These are phyloP conservation scores for Golubevia sp. DNA, from an alignment of 1,284 basidiomycete genomes.

Conservation along the genomic window DNA sequence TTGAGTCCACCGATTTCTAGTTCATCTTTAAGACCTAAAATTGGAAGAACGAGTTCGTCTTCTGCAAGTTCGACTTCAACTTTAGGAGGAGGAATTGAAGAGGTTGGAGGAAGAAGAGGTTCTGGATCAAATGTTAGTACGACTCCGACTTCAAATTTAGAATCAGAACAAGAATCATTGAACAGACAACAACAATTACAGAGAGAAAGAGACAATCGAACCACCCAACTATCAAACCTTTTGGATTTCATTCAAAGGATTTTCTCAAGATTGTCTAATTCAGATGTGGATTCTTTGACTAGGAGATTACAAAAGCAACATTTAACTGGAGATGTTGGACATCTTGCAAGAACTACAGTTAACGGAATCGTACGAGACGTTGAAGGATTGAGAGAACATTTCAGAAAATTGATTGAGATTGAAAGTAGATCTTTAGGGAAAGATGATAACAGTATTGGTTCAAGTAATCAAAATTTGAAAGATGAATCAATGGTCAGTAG, in stretches of 20 bases:
- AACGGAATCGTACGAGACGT: slow-evolving; percentile 76
- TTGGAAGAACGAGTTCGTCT: background rate
- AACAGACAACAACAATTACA: background rate
- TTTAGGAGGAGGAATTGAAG: background rate
- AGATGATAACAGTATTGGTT: slow-evolving; percentile 46
- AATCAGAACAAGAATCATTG: slow-evolving; percentile 30
- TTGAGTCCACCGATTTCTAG: background rate
- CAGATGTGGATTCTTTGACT: slow-evolving; percentile 85
- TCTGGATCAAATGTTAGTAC: slow-evolving; percentile 16
- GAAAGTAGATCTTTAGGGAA: slow-evolving; percentile 60
- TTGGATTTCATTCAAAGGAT: slow-evolving; percentile 75
- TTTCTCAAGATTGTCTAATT: slow-evolving; percentile 73
- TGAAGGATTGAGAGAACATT: slow-evolving; percentile 73
- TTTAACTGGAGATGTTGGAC: slow-evolving; percentile 80
- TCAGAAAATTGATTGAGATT: slow-evolving; percentile 68
- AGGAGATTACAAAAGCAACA: slow-evolving; percentile 89
- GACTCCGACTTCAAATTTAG: slow-evolving; percentile 57
- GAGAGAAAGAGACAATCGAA: slow-evolving; percentile 32
- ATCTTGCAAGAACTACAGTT: slow-evolving; percentile 83
- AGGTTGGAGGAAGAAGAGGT: slow-evolving; percentile 1
- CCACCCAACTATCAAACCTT: slow-evolving; percentile 66
- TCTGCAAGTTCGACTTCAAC: slow-evolving; percentile 3
- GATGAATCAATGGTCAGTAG: slow-evolving; percentile 68
- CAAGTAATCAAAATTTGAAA: slow-evolving; percentile 69
- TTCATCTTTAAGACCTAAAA: background rate